Base-by-base conservation (phyloP, 495 filamentous ascomycete genomes). In the Hyaloscypha variabilis region DNA sequence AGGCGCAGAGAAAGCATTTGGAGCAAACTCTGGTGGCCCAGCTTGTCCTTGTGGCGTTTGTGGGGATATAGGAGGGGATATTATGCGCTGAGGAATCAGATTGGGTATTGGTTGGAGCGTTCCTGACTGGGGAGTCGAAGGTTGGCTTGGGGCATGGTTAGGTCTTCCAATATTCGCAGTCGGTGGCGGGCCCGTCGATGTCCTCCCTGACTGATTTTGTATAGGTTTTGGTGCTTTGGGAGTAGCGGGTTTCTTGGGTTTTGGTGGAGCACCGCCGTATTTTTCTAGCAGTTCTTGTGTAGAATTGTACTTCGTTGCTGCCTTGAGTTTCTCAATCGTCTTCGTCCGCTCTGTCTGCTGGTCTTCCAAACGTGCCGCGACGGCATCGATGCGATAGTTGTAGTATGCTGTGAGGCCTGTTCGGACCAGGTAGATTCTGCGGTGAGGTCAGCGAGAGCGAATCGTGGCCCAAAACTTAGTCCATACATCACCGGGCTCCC, bases 251-350 rank as follows among this genome's bases (percentile, higher is more conserved):
- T 67, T 69, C 46, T 70, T 68, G 8, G 87, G 74, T 72, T 79
- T 77, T 0, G 80, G 81, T 21, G 84, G 80, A 42, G 83, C 78
- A 0, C 86, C 91, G 42, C 91, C 94, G 74, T 99, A 99, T 72
- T 97, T 99, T 72, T 98, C 91, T 2, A 99, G 85, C 58, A 99
- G 77, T 71, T 97, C 87, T 72, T 96, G 90, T 19, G 95, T 99
- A 8, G 93, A 93, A 76, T 97, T 90, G 78, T 96, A 99, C 73
- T 91, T 96, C 36, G 95, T 99, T 23, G 93, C 93, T 30, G 87
- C 85, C 77, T 98, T 99, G 56, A 99, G 86, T 77, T 93, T 94
- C 72, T 96, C 91, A 67, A 99, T 97, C 1, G 93, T 96, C 70
- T 87, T 86, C 59, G 90, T 85, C 53, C 93, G 87, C 76, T 97